Conservation (phyloP, 1,139 yeast genomes). For the Wickerhamomyces sp. region DNA sequence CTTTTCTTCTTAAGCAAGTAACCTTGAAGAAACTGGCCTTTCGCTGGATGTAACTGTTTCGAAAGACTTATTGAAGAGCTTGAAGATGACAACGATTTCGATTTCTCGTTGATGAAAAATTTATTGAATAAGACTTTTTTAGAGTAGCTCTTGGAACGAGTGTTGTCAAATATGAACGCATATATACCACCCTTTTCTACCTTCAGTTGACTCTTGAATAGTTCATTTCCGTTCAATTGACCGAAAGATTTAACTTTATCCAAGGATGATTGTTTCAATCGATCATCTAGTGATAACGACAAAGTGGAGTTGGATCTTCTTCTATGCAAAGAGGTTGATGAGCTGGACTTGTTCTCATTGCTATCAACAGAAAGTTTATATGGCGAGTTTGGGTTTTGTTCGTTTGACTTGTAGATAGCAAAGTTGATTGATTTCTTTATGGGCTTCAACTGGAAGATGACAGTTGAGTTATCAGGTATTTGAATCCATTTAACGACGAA, state of each 20-base stretch:
- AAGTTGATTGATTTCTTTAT: conserved; percentile 66
- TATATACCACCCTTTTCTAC: conserved; percentile 49
- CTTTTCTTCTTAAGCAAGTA: conserved; percentile 73
- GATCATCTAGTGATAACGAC: conserved; percentile 33
- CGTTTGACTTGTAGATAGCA: conserved; percentile 32
- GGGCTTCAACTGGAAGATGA: conserved; percentile 83
- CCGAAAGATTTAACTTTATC: conserved; percentile 40
- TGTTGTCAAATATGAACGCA: conserved; percentile 90
- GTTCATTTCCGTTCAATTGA: conserved; percentile 46
- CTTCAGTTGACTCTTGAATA: conserved; percentile 57
- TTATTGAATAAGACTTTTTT: conserved; percentile 71
- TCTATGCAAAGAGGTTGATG: conserved; percentile 17
- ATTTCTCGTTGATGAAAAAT: conserved; percentile 24
- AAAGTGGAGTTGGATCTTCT: conserved; percentile 26
- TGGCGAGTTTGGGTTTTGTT: conserved; percentile 18
- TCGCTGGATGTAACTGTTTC: conserved; percentile 34
- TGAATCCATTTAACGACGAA: conserved; percentile 89
- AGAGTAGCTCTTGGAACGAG: conserved; percentile 80
- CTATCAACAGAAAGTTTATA: conserved; percentile 1
- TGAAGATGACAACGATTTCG: conserved; percentile 15
- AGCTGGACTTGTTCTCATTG: conserved; percentile 5
- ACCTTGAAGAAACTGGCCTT: conserved; percentile 69
- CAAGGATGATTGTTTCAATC: conserved; percentile 34
- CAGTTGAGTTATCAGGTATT: conserved; percentile 59
- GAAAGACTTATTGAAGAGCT: conserved; percentile 8